These are phyloP conservation scores for Wickerhamiella hasegawae DNA, from an alignment of 805 yeast genomes.

Conservation along the genomic window DNA sequence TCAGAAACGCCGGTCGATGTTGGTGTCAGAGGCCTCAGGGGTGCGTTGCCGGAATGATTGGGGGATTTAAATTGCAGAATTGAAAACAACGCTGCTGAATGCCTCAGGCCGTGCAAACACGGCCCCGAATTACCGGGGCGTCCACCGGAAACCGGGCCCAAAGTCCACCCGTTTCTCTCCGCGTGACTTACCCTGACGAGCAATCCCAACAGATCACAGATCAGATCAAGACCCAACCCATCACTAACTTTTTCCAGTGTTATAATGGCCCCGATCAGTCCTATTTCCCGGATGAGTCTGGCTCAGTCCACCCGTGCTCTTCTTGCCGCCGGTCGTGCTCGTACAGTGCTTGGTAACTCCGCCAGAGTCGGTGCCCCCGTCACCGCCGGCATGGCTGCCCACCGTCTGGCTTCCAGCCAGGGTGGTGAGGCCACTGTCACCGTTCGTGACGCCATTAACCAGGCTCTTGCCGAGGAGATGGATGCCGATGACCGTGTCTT, in stretches of 20 bases:
- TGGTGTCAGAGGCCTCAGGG: not conserved
- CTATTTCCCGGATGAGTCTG: not conserved
- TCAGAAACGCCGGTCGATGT: not conserved
- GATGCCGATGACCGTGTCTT: constrained; percentile 90
- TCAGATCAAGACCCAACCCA: not conserved
- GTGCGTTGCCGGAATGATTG: not conserved
- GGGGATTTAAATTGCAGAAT: not conserved
- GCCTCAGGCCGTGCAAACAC: no score
- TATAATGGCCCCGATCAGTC: not conserved
- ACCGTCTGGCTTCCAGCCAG: not conserved
- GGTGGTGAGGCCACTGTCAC: constrained; percentile 35
- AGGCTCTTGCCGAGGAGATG: constrained; percentile 92
- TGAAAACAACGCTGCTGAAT: no score
- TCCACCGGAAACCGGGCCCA: not conserved
- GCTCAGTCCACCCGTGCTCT: not conserved
- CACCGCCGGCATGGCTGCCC: not conserved
- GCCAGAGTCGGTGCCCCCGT: not conserved
- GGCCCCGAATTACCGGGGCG: no score
- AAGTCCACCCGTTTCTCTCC: not conserved
- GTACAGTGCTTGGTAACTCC: not conserved
- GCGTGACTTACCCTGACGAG: not conserved
- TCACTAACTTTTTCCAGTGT: not conserved
- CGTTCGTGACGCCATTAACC: constrained; percentile 92
- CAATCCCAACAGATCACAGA: not conserved
- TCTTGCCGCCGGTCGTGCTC: not conserved